A percentile compares a stretch with the other conserved stretches of the same genome.
phyloP scores from a whole-genome alignment of 805 yeast species.

The Millerago galiae region DNA sequence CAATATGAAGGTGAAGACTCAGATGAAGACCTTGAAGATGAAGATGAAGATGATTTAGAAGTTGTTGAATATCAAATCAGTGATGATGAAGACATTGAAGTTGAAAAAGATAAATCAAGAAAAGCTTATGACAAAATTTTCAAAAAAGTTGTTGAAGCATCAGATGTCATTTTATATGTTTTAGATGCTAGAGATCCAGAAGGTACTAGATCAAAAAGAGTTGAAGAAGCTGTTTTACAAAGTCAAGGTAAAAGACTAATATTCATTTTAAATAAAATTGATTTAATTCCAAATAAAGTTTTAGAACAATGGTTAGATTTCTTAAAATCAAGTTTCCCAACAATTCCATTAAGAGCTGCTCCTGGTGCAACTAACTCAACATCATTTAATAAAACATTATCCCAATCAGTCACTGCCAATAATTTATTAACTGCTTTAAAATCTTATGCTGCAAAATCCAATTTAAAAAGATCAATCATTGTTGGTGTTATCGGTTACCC shows the following conservation, averaged over 20 bases:
- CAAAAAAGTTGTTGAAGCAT: slow-evolving; percentile 53
- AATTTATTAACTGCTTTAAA: slow-evolving; percentile 76
- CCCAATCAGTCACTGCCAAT: slow-evolving; percentile 64
- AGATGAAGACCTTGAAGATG: slow-evolving; percentile 34
- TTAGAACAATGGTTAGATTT: slow-evolving; percentile 79
- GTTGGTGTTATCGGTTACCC: slow-evolving; percentile 98
- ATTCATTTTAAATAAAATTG: slow-evolving; percentile 84
- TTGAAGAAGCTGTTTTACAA: slow-evolving; percentile 83
- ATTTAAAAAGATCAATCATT: slow-evolving; percentile 80
- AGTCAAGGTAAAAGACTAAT: slow-evolving; percentile 79
- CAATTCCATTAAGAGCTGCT: slow-evolving; percentile 81
- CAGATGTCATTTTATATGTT: slow-evolving; percentile 62
- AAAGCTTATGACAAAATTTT: slow-evolving; percentile 92
- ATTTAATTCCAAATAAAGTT: slow-evolving; percentile 80
- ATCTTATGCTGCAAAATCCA: slow-evolving; percentile 75
- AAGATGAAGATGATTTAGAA: slow-evolving; percentile 41
- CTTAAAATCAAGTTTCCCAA: slow-evolving; percentile 80
- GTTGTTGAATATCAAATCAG: slow-evolving; percentile 44
- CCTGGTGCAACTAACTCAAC: slow-evolving; percentile 64
- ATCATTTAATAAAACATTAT: slow-evolving; percentile 67
- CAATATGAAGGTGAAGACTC: slow-evolving; percentile 55
- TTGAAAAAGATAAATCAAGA: slow-evolving; percentile 65
- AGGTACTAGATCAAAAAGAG: slow-evolving; percentile 83
- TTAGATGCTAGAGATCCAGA: slow-evolving; percentile 97
- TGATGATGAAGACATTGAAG: slow-evolving; percentile 35